A percentile compares a stretch with the other conserved stretches of the same genome.
These are phyloP conservation scores for Saturnispora silvae DNA, from an alignment of 805 yeast species.

Conservation along the genomic window DNA sequence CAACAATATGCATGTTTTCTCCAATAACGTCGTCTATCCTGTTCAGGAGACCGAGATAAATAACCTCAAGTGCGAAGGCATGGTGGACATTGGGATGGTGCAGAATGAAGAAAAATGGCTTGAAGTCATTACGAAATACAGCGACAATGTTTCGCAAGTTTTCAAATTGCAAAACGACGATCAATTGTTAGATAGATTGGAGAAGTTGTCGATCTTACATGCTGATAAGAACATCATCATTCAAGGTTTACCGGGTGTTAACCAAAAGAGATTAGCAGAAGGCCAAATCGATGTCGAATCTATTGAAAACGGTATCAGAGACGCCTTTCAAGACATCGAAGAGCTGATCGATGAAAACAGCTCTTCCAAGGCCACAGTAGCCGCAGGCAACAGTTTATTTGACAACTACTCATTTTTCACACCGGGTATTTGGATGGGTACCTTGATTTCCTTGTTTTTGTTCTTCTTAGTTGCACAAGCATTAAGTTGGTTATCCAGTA, in stretches of 20 bases:
- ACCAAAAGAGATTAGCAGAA: constrained; percentile 11
- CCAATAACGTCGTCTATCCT: constrained; percentile 19
- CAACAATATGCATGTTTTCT: constrained; percentile 9
- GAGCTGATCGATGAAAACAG: constrained; percentile 14
- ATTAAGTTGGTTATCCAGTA: constrained; percentile 55
- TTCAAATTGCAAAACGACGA: constrained; percentile 6
- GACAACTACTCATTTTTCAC: constrained; percentile 61
- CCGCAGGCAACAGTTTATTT: constrained; percentile 43
- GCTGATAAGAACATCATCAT: constrained; percentile 17
- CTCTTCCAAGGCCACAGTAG: constrained; percentile 8
- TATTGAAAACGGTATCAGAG: constrained; percentile 21
- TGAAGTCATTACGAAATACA: neutral
- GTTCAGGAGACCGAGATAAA: neutral
- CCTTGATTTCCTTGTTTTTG: constrained; percentile 55
- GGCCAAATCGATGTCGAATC: constrained; percentile 20
- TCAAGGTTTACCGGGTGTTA: constrained; percentile 25
- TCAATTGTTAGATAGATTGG: constrained; percentile 11
- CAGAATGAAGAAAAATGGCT: constrained; percentile 7
- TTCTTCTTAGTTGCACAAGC: constrained; percentile 49
- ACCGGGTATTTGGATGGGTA: constrained; percentile 70
- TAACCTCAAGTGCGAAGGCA: constrained; percentile 2
- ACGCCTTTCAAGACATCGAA: constrained; percentile 24
- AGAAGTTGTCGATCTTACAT: constrained; percentile 11
- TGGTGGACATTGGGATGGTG: neutral
- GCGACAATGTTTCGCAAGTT: neutral